phyloP scores from a whole-genome alignment of 768 basidiomycete species.

The Lentinula sp. region DNA sequence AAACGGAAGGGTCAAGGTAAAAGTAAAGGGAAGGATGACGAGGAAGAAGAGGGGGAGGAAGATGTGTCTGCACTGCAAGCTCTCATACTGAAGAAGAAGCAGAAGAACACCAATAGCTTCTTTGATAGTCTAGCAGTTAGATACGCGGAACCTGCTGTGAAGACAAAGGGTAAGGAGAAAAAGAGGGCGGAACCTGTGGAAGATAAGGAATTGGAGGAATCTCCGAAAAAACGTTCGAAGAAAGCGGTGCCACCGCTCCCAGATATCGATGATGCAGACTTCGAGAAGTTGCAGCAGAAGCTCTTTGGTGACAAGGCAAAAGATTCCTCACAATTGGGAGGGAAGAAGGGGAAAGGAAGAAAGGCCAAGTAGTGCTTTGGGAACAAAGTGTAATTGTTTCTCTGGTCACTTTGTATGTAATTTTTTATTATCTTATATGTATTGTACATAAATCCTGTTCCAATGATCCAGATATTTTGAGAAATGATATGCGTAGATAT shows the following conservation, averaged over 20 bases:
- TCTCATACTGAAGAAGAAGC: slow-evolving; percentile 71
- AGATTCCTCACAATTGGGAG: slow-evolving; percentile 15
- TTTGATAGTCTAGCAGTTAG: slow-evolving; percentile 73
- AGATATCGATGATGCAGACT: slow-evolving; percentile 64
- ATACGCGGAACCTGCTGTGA: slow-evolving; percentile 50
- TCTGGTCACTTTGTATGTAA: slow-evolving; percentile 3
- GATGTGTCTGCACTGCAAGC: slow-evolving; percentile 73
- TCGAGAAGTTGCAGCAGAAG: slow-evolving; percentile 52
- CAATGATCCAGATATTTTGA: not conserved
- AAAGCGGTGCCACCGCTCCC: slow-evolving; percentile 35
- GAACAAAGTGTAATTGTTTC: not conserved
- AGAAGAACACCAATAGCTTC: slow-evolving; percentile 62
- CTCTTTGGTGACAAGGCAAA: slow-evolving; percentile 42
- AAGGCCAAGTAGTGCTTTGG: slow-evolving; percentile 25
- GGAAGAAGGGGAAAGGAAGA: slow-evolving; percentile 25
- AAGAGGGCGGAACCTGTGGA: slow-evolving; percentile 41
- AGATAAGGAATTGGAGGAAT: slow-evolving; percentile 30
- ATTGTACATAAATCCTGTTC: not conserved
- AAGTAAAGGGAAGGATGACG: slow-evolving; percentile 24
- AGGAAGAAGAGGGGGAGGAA: slow-evolving; percentile 37
- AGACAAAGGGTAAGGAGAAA: slow-evolving; percentile 42
- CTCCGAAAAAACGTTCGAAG: slow-evolving; percentile 46
- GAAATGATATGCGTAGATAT: not conserved
- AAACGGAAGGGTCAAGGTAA: slow-evolving; percentile 42
- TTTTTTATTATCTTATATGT: not conserved